phyloP scores from a whole-genome alignment of 2,329 filamentous ascomycete genomes.

The Cladosporium sp. region DNA sequence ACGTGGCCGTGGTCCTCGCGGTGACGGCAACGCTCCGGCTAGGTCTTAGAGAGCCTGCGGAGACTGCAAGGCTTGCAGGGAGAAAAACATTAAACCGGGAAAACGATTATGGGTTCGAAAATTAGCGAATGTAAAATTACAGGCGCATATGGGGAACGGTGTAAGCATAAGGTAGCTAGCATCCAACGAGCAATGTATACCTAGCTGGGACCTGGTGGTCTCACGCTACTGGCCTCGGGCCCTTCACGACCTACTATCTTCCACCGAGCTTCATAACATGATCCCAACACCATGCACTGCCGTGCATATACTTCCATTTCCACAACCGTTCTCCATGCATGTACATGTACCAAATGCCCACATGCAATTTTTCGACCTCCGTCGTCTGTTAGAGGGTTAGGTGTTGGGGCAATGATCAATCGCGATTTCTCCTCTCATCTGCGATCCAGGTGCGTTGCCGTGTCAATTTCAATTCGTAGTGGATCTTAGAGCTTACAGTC shows the following conservation, averaged over 20 bases:
- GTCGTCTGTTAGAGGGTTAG: too few relatives aligned
- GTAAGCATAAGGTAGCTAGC: conserved; percentile 9
- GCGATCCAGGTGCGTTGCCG: too few relatives aligned
- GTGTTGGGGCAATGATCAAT: too few relatives aligned
- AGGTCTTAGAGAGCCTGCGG: conserved; percentile 1
- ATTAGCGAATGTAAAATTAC: conserved; percentile 9
- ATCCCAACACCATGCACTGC: too few relatives aligned
- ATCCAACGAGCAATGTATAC: conserved; percentile 3
- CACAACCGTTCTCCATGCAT: too few relatives aligned
- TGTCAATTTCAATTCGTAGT: too few relatives aligned
- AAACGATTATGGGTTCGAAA: neutral
- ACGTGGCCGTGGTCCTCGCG: conserved; percentile 18
- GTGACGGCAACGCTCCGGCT: conserved; percentile 6
- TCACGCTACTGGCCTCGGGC: neutral
- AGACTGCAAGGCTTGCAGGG: neutral
- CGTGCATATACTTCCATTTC: too few relatives aligned
- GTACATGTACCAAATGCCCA: too few relatives aligned
- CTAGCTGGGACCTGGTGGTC: neutral
- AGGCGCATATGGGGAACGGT: conserved; percentile 8
- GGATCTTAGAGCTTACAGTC: too few relatives aligned
- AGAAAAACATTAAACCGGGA: neutral
- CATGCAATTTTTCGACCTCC: too few relatives aligned
- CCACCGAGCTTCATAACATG: too few relatives aligned
- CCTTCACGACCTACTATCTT: neutral
- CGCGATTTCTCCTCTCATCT: too few relatives aligned